phyloP scores from a whole-genome alignment of 2,329 filamentous ascomycete species.

The Pseudogymnoascus sp. region DNA sequence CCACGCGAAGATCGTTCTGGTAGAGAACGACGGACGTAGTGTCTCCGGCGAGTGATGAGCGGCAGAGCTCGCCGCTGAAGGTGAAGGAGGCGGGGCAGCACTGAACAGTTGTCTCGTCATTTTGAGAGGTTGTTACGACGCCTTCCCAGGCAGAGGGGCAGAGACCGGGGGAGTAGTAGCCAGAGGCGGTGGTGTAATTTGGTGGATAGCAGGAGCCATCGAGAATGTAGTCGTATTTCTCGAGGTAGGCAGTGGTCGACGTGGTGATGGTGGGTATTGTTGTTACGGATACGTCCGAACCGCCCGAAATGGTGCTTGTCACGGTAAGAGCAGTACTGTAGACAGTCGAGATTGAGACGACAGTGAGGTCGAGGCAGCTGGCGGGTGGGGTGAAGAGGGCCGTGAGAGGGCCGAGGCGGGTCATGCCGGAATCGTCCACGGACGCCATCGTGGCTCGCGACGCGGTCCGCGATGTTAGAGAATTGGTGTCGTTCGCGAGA shows the following conservation, averaged over 20 bases:
- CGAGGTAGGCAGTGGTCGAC: background rate
- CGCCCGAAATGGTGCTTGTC: constrained; percentile 14
- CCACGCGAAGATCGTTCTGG: background rate
- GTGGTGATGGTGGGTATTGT: constrained; percentile 11
- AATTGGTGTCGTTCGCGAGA: background rate
- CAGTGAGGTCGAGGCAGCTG: constrained; percentile 11
- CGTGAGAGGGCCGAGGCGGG: constrained; percentile 13
- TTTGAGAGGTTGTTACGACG: background rate
- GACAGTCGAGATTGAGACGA: constrained; percentile 10
- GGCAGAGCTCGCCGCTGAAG: constrained; percentile 1
- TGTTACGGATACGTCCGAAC: constrained; percentile 12
- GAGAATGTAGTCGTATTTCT: background rate
- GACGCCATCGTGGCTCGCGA: background rate
- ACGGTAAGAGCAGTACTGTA: background rate
- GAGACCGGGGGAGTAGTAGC: background rate
- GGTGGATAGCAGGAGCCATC: background rate
- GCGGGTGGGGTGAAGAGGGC: constrained; percentile 15
- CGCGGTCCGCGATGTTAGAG: background rate
- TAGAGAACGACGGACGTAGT: background rate
- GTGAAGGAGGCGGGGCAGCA: background rate
- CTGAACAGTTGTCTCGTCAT: background rate
- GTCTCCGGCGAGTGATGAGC: background rate
- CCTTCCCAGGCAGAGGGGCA: background rate
- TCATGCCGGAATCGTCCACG: background rate
- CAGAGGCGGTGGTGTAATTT: background rate